These are phyloP conservation scores for Tylopilus sp. DNA, from an alignment of 1,284 basidiomycete genomes.

Conservation along the genomic window DNA sequence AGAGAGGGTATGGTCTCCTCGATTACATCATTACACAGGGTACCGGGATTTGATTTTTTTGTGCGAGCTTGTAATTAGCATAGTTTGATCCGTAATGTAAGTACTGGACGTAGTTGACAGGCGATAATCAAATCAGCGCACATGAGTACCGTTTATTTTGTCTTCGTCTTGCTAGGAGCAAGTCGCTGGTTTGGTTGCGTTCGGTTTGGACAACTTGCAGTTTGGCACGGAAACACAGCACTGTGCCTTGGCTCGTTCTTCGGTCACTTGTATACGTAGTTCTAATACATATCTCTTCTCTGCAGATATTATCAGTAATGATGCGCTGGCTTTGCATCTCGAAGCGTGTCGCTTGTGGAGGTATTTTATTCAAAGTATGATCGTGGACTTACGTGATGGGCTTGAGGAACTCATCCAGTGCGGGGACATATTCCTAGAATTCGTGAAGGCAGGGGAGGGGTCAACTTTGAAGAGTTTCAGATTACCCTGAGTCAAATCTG, in stretches of 20 bases:
- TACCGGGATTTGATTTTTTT: neutral
- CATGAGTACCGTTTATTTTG: neutral
- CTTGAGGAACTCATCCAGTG: constrained; percentile 4
- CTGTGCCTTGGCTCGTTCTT: constrained; percentile 7
- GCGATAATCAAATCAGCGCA: neutral
- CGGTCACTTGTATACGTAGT: constrained; percentile 5
- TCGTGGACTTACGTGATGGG: constrained; percentile 8
- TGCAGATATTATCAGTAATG: constrained; percentile 1
- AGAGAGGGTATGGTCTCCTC: constrained; percentile 25
- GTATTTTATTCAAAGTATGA: neutral
- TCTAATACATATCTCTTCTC: constrained; percentile 7
- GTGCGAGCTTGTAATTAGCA: neutral
- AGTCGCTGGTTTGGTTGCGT: constrained; percentile 6
- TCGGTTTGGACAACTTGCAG: constrained; percentile 1
- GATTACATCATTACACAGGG: constrained; percentile 8
- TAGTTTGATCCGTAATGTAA: neutral
- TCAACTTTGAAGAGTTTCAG: neutral
- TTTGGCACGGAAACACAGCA: constrained; percentile 1
- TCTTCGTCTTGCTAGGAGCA: constrained; percentile 9
- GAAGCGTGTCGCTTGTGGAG: constrained; percentile 3
- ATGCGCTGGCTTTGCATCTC: constrained; percentile 6
- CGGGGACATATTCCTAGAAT: neutral
- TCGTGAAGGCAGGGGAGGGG: neutral
- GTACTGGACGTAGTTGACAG: neutral
- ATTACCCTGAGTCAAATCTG: too few relatives aligned